Evolutionary conservation across 352 stramenopile genomes (phyloP).

Genomic region (Aphanomyces stellatus): DNA sequence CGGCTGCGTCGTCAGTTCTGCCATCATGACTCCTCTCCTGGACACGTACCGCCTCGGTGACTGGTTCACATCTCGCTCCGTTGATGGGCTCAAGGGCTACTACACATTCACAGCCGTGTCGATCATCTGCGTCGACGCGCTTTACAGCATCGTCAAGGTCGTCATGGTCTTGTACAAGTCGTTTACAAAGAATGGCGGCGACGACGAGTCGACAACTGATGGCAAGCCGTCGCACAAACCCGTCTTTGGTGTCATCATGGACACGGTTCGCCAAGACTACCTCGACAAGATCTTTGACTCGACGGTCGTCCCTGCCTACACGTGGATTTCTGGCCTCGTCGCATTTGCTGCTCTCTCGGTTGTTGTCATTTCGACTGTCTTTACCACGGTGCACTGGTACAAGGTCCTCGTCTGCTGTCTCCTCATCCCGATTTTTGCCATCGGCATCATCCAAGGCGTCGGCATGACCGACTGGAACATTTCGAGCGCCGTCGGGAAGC

Average conservation of each 20-base stretch:
- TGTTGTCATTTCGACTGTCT: constrained; percentile 12
- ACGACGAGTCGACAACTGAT: neutral
- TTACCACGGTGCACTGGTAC: constrained; percentile 4
- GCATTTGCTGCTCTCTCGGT: constrained; percentile 11
- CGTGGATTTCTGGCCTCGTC: constrained; percentile 2
- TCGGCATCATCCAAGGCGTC: constrained; percentile 17
- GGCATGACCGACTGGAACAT: constrained; percentile 21
- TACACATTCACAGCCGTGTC: constrained; percentile 17
- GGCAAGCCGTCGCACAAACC: no score
- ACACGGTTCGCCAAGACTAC: constrained; percentile 7
- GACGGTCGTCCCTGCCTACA: neutral
- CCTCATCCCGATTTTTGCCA: constrained; percentile 17
- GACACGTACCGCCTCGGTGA: neutral
- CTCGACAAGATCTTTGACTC: constrained; percentile 16
- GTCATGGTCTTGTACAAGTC: constrained; percentile 4
- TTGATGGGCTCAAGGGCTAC: constrained; percentile 12
- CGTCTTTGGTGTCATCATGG: no score
- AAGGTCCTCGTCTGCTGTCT: constrained; percentile 18
- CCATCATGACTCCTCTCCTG: constrained; percentile 15
- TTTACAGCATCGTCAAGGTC: constrained; percentile 16
- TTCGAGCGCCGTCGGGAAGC: constrained; percentile 14
- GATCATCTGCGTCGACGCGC: constrained; percentile 13
- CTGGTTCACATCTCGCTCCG: neutral
- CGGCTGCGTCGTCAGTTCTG: neutral
- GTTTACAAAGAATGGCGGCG: neutral